Evolutionary conservation across 1,284 basidiomycete genomes (phyloP), one percentile per base, ranked within the genome.

Genomic region (Austroboletus niveus): DNA sequence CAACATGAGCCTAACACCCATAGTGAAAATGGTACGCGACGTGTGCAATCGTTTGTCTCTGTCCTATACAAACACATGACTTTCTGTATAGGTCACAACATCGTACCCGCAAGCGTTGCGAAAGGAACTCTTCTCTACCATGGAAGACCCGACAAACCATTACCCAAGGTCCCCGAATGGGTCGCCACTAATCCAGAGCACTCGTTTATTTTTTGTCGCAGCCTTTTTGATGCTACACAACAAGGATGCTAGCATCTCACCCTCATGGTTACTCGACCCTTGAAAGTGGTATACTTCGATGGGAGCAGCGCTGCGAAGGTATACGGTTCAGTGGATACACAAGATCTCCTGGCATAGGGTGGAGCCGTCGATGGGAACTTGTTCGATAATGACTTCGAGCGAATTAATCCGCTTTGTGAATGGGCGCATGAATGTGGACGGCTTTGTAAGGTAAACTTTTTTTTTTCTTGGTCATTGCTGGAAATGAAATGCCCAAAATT

Each of bases 71-170:
- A 17, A 17, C 17, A 17, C 17, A 17, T 17, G 17, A 17, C 17
- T 17, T 17, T 17, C 1, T 32, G 31, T 32, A 2, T 29, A 74
- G 75, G 77, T 4, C 77, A 79, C 52, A 71, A 59, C 32, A 62
- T 80, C 24, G 70, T 79, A 17, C 72, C 71, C 0, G 76, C 69
- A 9, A 65, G 41, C 2, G 63, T 79, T 38, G 70, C 73, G 0
- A 53, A 63, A 7, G 17, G 17, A 17, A 17, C 17, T 17, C 17
- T 17, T 17, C 17, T 17, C 17, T 17, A 17, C 17, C 17, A 74
- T 50, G 72, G 72, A 8, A 51, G 64, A 0, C 20, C 11, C n/a
- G 47, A 52, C 30, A 36, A 56, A 17, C 17, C 1, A 1, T 17
- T 17, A 17, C 17, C 17, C 17, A 17, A 17, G 17, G 17, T 17